These are phyloP conservation scores for Entoloma clypeatum DNA, from an alignment of 1,284 basidiomycete genomes.

Conservation along the genomic window DNA sequence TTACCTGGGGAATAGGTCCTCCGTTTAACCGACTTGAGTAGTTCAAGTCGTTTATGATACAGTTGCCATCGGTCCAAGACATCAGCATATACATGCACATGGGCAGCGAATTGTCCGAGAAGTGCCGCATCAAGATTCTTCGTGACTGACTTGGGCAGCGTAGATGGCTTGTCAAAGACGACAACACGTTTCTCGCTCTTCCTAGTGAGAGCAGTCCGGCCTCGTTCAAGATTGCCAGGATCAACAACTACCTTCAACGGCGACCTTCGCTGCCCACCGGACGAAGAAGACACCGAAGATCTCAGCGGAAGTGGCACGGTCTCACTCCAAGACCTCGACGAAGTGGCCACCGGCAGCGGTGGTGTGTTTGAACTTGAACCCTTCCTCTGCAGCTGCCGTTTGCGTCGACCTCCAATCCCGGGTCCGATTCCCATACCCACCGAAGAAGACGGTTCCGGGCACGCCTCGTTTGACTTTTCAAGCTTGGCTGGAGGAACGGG, in stretches of 20 bases:
- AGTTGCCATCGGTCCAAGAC: constrained; percentile 70
- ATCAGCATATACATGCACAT: constrained; percentile 73
- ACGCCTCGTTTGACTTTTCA: constrained; percentile 16
- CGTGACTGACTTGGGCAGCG: constrained; percentile 21
- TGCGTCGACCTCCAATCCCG: constrained; percentile 10
- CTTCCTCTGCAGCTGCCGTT: constrained; percentile 26
- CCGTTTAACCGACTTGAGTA: constrained; percentile 57
- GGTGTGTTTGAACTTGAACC: constrained; percentile 16
- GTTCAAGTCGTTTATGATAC: constrained; percentile 61
- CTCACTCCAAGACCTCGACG: constrained; percentile 59
- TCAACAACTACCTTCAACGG: constrained; percentile 23
- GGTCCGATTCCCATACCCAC: too few species aligned
- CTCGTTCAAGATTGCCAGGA: constrained; percentile 21
- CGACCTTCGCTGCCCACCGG: constrained; percentile 32
- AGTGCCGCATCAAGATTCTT: constrained; percentile 32
- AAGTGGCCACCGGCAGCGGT: constrained; percentile 27
- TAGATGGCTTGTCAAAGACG: constrained; percentile 29
- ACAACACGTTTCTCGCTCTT: constrained; percentile 24
- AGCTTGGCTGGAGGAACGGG: constrained; percentile 29
- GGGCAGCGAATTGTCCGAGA: constrained; percentile 48
- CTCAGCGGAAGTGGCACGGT: constrained; percentile 26
- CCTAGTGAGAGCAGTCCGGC: too few species aligned
- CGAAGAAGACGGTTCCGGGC: too few species aligned
- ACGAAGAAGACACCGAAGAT: constrained; percentile 38
- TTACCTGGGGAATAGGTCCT: constrained; percentile 25